Base-by-base conservation (phyloP, 805 yeast species). In the Candida vaughaniae region DNA sequence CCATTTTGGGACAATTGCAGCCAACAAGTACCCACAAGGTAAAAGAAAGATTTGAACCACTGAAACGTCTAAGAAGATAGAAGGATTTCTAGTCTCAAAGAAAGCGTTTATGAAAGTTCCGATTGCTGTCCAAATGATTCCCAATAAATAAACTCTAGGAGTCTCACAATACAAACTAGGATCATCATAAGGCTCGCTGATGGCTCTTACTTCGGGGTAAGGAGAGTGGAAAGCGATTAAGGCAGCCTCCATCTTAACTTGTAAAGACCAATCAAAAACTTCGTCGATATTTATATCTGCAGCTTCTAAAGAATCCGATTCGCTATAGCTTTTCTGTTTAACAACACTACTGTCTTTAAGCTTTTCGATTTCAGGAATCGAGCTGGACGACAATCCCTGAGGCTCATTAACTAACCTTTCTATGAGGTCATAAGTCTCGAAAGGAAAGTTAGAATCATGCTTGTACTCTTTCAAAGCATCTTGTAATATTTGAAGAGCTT, bases 121-220 rank as follows among this genome's bases (percentile, higher is more conserved):
- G 17, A 79, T 54, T 11, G 70, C 58, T 3, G 77, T 69, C 72
- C 80, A 70, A 25, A 75, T 47, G 1, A 74, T 36, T 0, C 78
- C 78, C 19, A 80, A 56, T 4, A 67, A 57, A 69, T 82, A 80
- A 43, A 75, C 75, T 30, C 84, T 62, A 34, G 75, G 44, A 4
- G 83, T 77, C 41, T 75, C 78, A 27, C 66, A 69, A 0, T 77
- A 74, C 18, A 69, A 43, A 3, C 44, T 33, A 0, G 72, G 71
- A 39, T 79, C 80, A 45, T 80, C 85, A 33, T 48, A 60, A 5
- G 79, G 73, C n/a, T 77, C 79, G 11, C 78, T 78, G 14, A 81
- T 72, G 7, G 85, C 78, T 20, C 85, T 58, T n/a, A 80, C 82
- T 49, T 80, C 86, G 1, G 84, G 82, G 45, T 78, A 78, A 4